Conservation (phyloP, 306 rosid species). For the Prunus kanzakura region DNA sequence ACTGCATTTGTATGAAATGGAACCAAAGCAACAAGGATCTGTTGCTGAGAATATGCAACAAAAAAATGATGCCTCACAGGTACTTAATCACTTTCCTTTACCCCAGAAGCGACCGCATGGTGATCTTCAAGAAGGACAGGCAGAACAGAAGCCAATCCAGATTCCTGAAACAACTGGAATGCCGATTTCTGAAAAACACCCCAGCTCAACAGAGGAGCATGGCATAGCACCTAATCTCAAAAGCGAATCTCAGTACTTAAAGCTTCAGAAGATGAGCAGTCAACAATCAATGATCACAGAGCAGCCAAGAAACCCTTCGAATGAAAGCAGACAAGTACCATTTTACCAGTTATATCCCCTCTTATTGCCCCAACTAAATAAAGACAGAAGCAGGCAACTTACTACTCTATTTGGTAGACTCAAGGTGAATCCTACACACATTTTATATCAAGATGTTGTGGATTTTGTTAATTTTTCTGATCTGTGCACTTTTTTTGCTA, state of each 20-base stretch:
- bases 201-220: constrained; percentile 35
- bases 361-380: constrained; percentile 75
- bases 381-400: constrained; percentile 80
- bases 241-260: constrained; percentile 70
- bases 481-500: constrained; percentile 24
- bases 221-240: constrained; percentile 43
- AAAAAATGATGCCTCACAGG: constrained; percentile 45
- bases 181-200: constrained; percentile 49
- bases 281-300: constrained; percentile 70
- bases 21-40: constrained; percentile 47
- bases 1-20: constrained; percentile 54
- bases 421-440: constrained; percentile 46
- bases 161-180: constrained; percentile 47
- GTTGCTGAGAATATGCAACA: constrained; percentile 36
- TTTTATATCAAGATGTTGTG: constrained; percentile 6
- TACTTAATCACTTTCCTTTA: constrained; percentile 31
- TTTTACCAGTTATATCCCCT: constrained; percentile 74
- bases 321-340: constrained; percentile 65
- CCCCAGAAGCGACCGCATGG: constrained; percentile 55
- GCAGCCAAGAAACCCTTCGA: constrained; percentile 56
- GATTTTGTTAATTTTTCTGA: constrained; percentile 24
- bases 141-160: constrained; percentile 47
- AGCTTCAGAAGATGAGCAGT: constrained; percentile 89
- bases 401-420: constrained; percentile 63
- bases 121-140: constrained; percentile 42